Conservation (phyloP, 148 eudicot species). For the Silene latifolia region DNA sequence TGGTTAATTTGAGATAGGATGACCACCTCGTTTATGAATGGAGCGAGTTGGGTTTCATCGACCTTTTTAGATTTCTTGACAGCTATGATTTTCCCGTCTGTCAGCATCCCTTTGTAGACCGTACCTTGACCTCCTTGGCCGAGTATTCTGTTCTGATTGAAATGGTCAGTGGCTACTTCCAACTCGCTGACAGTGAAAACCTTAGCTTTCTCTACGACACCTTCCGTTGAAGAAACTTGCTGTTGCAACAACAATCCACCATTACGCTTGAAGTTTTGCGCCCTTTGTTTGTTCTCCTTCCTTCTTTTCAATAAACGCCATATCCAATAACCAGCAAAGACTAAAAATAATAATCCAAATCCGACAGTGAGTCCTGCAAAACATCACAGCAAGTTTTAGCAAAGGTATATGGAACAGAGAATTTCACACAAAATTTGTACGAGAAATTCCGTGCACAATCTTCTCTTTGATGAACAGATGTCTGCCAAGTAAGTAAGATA, state of each 20-base stretch:
- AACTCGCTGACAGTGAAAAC: constrained; percentile 19
- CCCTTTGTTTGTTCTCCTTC: constrained; percentile 14
- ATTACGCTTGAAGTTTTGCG: constrained; percentile 22
- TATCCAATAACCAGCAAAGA: neutral
- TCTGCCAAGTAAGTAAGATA: too few species aligned
- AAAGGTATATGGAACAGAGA: neutral
- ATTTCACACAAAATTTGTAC: neutral
- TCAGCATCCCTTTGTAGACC: constrained; percentile 28
- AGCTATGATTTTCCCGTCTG: constrained; percentile 26
- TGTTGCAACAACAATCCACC: constrained; percentile 22
- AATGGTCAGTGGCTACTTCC: constrained; percentile 21
- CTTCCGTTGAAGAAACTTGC: constrained; percentile 9
- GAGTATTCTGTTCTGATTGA: constrained; percentile 18
- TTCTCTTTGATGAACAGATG: neutral
- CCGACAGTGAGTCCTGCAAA: constrained; percentile 15
- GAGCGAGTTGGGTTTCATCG: constrained; percentile 15
- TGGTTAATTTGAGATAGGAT: constrained; percentile 26
- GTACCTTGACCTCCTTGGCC: constrained; percentile 33
- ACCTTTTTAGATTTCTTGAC: constrained; percentile 22
- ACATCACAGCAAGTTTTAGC: neutral
- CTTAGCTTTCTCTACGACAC: constrained; percentile 20
- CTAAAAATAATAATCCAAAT: constrained; percentile 9
- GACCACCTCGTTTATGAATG: constrained; percentile 27
- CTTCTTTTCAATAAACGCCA: neutral
- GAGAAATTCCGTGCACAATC: neutral